Base-by-base conservation (phyloP, 2,329 filamentous ascomycete genomes). In the Exophiala viscosa region DNA sequence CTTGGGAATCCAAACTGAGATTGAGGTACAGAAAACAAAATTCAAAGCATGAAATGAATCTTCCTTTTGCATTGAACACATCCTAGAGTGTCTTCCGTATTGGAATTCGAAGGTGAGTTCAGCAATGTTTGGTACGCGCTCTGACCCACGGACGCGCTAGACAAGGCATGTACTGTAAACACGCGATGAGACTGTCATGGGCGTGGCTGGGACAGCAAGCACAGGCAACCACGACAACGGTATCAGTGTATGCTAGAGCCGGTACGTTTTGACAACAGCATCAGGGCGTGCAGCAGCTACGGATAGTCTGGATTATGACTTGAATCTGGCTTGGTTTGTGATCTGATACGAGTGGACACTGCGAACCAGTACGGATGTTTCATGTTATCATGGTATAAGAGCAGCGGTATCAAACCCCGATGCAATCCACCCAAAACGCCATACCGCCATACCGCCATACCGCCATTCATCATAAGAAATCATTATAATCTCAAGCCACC, bases 11-110 rank as follows among this genome's bases (percentile, higher is more conserved):
- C 41, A 39, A 35, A 33, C 39, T 51, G 57, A 33, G 49, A 45
- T 50, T 45, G 51, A 58, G 46, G 50, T 51, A 52, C 20, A 51
- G 46, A 55, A 45, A 56, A 46, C 47, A 61, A n/a, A n/a, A 63
- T 58, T 48, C 53, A 61, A 61, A 58, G 60, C 57, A 60, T 61
- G 57, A 63, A 59, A 60, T 56, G 54, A 52, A 55, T 52, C 20
- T 42, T 31, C 20, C 13, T 13, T n/a, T 13, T 18, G 9, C 28
- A 10, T 41, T 42, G 10, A 4, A 18, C 7, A 5, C 8, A 10
- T 5, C 13, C 41, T 40, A 13, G 44, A n/a, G n/a, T n/a, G 13
- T 38, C 31, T 18, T 13, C 17, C 33, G 36, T 32, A 18, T 20
- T 20, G 17, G 15, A 28, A 28, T 31, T 44, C 42, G 38, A n/a